Conservation (phyloP, 208 protist genomes). For the Wallacemonas rigidus region DNA sequence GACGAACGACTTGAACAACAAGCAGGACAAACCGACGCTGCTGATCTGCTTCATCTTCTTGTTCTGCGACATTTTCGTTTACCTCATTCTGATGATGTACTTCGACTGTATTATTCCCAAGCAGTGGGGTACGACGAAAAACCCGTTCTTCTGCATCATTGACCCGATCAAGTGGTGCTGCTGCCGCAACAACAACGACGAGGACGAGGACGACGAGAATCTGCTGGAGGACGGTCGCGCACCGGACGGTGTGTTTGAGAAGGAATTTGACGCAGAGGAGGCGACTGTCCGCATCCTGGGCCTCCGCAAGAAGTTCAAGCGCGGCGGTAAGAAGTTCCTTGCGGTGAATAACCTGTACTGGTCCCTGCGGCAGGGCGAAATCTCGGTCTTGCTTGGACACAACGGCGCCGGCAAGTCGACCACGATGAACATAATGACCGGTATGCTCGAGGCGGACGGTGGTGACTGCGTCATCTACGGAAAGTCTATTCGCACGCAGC, state of each 20-base stretch:
- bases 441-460: conserved; percentile 58
- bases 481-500: conserved; percentile 53
- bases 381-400: conserved; percentile 67
- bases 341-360: conserved; percentile 69
- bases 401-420: conserved; percentile 83
- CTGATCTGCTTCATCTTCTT: conserved; percentile 23
- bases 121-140: conserved; percentile 30
- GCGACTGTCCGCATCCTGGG: conserved; percentile 30
- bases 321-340: conserved; percentile 38
- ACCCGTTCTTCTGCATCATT: conserved; percentile 41
- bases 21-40: conserved; percentile 34
- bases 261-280: conserved; percentile 18
- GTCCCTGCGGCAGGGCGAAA: conserved; percentile 50
- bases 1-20: conserved; percentile 15
- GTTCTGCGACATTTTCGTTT: conserved; percentile 26
- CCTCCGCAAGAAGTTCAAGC: conserved; percentile 42
- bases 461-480: conserved; percentile 80
- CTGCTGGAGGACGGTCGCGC: conserved; percentile 16
- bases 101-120: conserved; percentile 42
- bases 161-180: conserved; percentile 24
- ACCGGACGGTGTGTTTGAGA: conserved; percentile 31
- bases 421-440: conserved; percentile 79
- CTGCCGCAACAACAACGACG: conserved; percentile 21
- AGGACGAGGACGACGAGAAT: conserved; percentile 10
- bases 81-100: conserved; percentile 52